phyloP scores from a whole-genome alignment of 78 protist species.

The Dictyostelium intermedium region DNA sequence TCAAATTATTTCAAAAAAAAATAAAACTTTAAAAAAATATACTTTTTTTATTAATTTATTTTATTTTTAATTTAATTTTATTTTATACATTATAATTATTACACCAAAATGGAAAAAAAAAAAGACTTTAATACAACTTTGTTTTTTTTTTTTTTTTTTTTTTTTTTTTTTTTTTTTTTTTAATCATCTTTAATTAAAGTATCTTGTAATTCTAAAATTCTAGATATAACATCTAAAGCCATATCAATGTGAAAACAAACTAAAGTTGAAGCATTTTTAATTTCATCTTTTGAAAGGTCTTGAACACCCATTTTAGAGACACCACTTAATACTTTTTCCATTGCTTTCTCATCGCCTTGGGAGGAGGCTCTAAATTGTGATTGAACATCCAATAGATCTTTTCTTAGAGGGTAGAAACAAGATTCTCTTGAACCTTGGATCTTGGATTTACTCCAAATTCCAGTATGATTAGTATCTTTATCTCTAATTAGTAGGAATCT shows the following conservation, averaged over 20 bases:
- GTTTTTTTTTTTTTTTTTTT: too few relatives aligned
- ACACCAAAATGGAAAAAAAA: not conserved
- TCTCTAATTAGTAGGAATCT: conserved; percentile 51
- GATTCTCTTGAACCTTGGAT: conserved; percentile 8
- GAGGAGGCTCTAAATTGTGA: conserved; percentile 8
- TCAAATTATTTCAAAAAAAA: conserved; percentile 11
- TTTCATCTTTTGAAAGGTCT: conserved; percentile 13
- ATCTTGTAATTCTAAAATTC: conserved; percentile 67
- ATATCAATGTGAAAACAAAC: conserved; percentile 54
- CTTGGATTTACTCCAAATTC: conserved; percentile 28
- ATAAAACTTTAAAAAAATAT: too few relatives aligned
- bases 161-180: not conserved
- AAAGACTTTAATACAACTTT: too few relatives aligned
- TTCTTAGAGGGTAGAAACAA: not conserved
- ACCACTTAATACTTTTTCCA: conserved; percentile 29
- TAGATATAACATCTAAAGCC: conserved; percentile 37
- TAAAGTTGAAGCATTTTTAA: conserved; percentile 38
- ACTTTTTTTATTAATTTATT: too few relatives aligned
- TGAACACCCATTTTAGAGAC: conserved; percentile 48
- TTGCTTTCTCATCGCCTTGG: conserved; percentile 42
- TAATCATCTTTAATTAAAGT: not conserved
- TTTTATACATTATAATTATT: too few relatives aligned
- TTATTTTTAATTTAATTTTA: too few relatives aligned
- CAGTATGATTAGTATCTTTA: conserved; percentile 7
- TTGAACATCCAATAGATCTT: conserved; percentile 7